Percentiles rank a stretch among this genome's conserved stretches.
Evolutionary conservation across 208 protist genomes (phyloP).

Genomic region (Lotmaria passim): DNA sequence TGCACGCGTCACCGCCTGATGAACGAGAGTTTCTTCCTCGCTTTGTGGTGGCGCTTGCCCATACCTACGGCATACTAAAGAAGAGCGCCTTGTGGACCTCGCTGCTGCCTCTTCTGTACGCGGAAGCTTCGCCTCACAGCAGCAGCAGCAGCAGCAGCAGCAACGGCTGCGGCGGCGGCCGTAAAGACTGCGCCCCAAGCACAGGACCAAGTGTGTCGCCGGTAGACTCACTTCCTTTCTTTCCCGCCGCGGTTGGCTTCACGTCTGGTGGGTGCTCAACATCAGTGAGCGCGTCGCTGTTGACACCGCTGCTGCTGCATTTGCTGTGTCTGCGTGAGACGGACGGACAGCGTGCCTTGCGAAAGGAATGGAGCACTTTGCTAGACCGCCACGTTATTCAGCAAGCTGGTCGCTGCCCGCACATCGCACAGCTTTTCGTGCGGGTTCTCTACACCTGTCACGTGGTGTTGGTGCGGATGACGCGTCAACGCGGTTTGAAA

Average conservation of each 20-base stretch:
- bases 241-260: not conserved
- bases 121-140: slow-evolving; percentile 14
- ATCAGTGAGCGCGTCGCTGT: slow-evolving; percentile 30
- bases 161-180: not conserved
- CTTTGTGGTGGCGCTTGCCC: slow-evolving; percentile 51
- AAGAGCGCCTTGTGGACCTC: slow-evolving; percentile 23
- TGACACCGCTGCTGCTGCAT: slow-evolving; percentile 65
- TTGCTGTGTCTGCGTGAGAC: slow-evolving; percentile 58
- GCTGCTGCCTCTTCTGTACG: slow-evolving; percentile 37
- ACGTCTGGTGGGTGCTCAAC: not conserved
- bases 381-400: slow-evolving; percentile 43
- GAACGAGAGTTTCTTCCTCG: slow-evolving; percentile 52
- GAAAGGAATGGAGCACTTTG: slow-evolving; percentile 40
- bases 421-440: slow-evolving; percentile 43
- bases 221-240: too few relatives aligned
- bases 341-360: slow-evolving; percentile 40
- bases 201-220: not conserved
- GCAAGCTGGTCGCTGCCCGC: slow-evolving; percentile 31
- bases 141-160: not conserved
- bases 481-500: slow-evolving; percentile 51
- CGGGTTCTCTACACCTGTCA: slow-evolving; percentile 49
- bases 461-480: slow-evolving; percentile 33
- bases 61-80: slow-evolving; percentile 51
- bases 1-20: slow-evolving; percentile 29
- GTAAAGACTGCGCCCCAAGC: not conserved